Base-by-base conservation (phyloP, 768 basidiomycete species). In the Podaxis sp. region DNA sequence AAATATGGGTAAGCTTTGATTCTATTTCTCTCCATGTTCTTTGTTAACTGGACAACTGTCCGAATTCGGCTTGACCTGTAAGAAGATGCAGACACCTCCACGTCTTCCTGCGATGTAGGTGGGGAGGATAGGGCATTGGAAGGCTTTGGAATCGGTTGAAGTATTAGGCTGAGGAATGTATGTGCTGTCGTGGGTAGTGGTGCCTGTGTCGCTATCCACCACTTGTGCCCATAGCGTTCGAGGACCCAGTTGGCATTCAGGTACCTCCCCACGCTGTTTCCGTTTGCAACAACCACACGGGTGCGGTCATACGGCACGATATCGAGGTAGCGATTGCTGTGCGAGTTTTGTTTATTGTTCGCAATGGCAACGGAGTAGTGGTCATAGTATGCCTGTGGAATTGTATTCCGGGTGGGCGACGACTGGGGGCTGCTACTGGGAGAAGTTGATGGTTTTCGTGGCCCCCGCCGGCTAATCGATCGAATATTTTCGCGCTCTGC, bases 151-250 rank as follows among this genome's bases (percentile, higher is more conserved):
- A 77, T 70, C 27, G 82, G 79, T 61, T 84, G 82, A 37, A 83
- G 70, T 63, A 93, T 77, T 50, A 89, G 70, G 63, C 84, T 89
- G 68, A 95, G 82, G 72, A 93, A 93, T 4, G 90, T 75, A 67
- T 94, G 89, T 0, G 82, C 78, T 0, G 92, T 91, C 51, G 76
- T 69, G 4, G 80, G 83, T 36, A 93, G 73, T 0, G 93, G 91
- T 0, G 93, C 93, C 69, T 95, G 93, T 0, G 90, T 82, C 2
- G 91, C 91, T 61, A 95, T 89, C 89, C 91, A 93, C 84, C 84
- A 87, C 67, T 86, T 89, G 35, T 79, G 80, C 5, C 93, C 90
- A 53, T 76, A 81, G 27, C 78, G 73, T 68, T 95, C 93, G 48
- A 81, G 76, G n/a, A 94, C 86, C 89, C 92, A 94, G 67, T 82